Evolutionary conservation across 306 rosid genomes (phyloP).

Genomic region (Acacia confusa): DNA sequence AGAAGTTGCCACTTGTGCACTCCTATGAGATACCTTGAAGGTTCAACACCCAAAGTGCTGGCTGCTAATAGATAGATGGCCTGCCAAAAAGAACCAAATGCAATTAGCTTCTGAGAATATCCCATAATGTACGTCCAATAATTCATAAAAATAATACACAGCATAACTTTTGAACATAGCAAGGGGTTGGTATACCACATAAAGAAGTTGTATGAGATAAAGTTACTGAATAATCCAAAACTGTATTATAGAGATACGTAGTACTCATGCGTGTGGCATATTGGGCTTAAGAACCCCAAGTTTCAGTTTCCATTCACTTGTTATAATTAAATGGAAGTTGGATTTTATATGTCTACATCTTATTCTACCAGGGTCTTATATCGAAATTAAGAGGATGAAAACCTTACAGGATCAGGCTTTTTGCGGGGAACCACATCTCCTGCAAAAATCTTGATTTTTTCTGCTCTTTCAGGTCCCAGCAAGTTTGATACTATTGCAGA

Average conservation of each 20-base stretch:
- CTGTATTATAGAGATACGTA: neutral
- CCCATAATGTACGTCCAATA: constrained; percentile 11
- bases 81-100: constrained; percentile 51
- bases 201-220: constrained; percentile 1
- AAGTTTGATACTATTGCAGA: constrained; percentile 92
- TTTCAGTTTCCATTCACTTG: constrained; percentile 19
- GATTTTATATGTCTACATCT: neutral
- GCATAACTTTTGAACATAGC: neutral
- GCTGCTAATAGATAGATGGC: constrained; percentile 91
- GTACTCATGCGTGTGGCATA: neutral
- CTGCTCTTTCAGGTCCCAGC: constrained; percentile 88
- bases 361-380: neutral
- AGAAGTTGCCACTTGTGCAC: constrained; percentile 21
- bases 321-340: constrained; percentile 9
- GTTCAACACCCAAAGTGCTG: constrained; percentile 76
- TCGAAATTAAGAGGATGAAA: constrained; percentile 29
- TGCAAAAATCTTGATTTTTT: constrained; percentile 86
- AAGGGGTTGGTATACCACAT: neutral
- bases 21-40: constrained; percentile 70
- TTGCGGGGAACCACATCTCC: constrained; percentile 98
- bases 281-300: neutral
- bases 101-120: constrained; percentile 29
- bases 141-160: neutral
- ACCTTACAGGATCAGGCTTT: constrained; percentile 95
- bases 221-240: constrained; percentile 15